Base-by-base conservation (phyloP, 495 filamentous ascomycete genomes). In the Tuber borchii region DNA sequence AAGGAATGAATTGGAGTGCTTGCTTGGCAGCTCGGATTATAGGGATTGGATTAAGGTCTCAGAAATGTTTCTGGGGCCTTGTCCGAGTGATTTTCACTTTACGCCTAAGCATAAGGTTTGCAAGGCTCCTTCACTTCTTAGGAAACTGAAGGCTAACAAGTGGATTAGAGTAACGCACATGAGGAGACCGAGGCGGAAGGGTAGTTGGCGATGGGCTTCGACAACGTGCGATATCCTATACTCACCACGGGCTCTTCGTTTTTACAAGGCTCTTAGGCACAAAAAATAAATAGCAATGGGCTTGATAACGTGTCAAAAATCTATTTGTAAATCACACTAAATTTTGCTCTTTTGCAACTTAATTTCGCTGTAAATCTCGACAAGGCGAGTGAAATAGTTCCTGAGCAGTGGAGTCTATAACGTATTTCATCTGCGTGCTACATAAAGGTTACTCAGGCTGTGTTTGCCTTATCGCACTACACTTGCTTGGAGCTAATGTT, bases 21-120 rank as follows among this genome's bases (percentile, higher is more conserved):
- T 99, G 77, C 85, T 99, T 85, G 90, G 89, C 16, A 97, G 94
- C 85, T 88, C 88, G 51, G 91, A 98, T 84, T 97, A 96, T 84
- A 91, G 90, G 85, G 95, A 99, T 84, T 99, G 95, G 95, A 92
- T 99, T 80, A 98, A 97, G 87, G 96, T 99, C 82, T 95, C 92
- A 81, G 95, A 99, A 80, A 98, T 99, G 94, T 98, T 97, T 86
- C 88, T 99, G 20, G 95, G 95, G 26, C 93, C 94, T 46, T 91
- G 93, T 42, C 93, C 96, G 74, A 88, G 91, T 71, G 90, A 92
- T 82, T 99, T 98, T 88, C 90, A 91, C 75, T 99, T 98, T 85
- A 90, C 93, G 85, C 95, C 95, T n/a, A 99, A 99, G 86, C 95
- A 99, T 85, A 97, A 97, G 85, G 80, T 82, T 76, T 46, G 80